Evolutionary conservation across 2,329 filamentous ascomycete genomes (phyloP).

Genomic region (Fusarium incarnatum): DNA sequence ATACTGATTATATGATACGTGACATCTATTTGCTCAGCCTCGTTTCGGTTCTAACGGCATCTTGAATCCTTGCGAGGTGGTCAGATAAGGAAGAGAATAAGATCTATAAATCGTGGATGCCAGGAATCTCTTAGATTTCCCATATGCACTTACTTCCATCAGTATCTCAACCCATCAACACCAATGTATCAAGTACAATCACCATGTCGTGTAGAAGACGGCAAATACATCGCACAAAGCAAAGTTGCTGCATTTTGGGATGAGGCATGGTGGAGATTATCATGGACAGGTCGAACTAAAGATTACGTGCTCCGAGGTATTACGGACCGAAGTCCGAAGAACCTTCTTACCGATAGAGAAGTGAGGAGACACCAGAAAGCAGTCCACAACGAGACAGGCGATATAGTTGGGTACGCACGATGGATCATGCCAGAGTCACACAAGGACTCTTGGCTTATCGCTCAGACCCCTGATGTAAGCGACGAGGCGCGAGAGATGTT

Average conservation of each 20-base stretch:
- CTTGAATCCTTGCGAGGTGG: background rate
- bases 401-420: constrained; percentile 41
- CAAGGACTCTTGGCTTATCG: constrained; percentile 17
- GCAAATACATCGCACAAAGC: constrained; percentile 22
- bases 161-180: background rate
- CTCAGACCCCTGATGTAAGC: constrained; percentile 30
- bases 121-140: background rate
- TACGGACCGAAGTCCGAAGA: constrained; percentile 27
- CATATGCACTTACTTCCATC: background rate
- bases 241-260: constrained; percentile 37
- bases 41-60: background rate
- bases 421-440: constrained; percentile 31
- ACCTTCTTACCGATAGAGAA: constrained; percentile 28
- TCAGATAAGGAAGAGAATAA: background rate
- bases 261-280: constrained; percentile 38
- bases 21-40: background rate
- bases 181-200: constrained; percentile 14
- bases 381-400: constrained; percentile 29
- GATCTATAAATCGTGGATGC: background rate
- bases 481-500: background rate
- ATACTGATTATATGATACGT: background rate
- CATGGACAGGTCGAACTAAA: constrained; percentile 21
- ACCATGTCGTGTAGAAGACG: constrained; percentile 18
- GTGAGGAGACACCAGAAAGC: constrained; percentile 39
- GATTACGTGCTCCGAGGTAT: constrained; percentile 29